Percentiles rank a stretch among this genome's conserved stretches.
phyloP scores from a whole-genome alignment of 345 rosid species.

The Pseudoturritis turrita region DNA sequence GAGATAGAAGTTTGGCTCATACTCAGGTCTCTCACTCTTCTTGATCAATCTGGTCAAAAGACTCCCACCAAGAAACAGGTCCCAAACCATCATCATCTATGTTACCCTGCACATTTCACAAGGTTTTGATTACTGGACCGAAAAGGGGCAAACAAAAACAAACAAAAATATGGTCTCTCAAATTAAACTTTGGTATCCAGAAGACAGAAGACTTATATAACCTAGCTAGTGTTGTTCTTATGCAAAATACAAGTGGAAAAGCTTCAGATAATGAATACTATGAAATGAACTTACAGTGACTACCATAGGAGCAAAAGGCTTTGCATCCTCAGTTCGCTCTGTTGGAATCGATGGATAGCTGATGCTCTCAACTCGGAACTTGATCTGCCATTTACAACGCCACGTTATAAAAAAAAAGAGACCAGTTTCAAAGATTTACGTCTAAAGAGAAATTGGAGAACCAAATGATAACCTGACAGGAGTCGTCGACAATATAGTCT shows the following conservation, averaged over 20 bases:
- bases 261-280: neutral
- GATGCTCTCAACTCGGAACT: conserved; percentile 57
- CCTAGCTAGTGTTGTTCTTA: neutral
- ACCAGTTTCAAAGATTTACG: neutral
- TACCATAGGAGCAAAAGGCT: conserved; percentile 92
- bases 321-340: conserved; percentile 51
- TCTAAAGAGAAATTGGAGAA: neutral
- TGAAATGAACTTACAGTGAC: conserved; percentile 56
- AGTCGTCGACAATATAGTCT: conserved; percentile 48
- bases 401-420: neutral
- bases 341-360: conserved; percentile 61
- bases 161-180: too few relatives aligned
- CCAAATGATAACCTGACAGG: conserved; percentile 47
- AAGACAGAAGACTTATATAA: neutral
- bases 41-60: conserved; percentile 21
- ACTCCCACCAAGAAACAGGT: conserved; percentile 81
- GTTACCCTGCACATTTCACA: conserved; percentile 53
- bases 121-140: neutral
- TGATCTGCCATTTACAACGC: conserved; percentile 48
- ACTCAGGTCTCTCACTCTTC: neutral
- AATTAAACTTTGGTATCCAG: neutral
- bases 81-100: conserved; percentile 73
- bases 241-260: neutral
- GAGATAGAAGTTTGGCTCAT: neutral
- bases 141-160: too few relatives aligned